Evolutionary conservation across 108 stramenopile species (phyloP), one percentile per base, ranked within the genome.

Genomic region (Nitzschia sp.): DNA sequence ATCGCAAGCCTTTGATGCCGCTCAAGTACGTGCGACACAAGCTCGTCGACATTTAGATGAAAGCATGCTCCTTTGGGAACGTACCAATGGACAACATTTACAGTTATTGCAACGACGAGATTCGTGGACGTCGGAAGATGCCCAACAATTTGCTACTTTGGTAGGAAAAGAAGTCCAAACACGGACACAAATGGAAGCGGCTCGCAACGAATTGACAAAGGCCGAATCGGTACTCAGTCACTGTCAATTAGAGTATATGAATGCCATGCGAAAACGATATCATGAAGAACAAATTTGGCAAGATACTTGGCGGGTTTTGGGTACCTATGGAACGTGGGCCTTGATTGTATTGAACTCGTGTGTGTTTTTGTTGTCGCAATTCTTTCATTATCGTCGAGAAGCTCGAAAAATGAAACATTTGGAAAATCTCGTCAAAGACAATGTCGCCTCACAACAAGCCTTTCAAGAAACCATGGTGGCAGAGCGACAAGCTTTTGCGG

Each of bases 221-320:
- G 31, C 68, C 30, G 86, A 87, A 77, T 29, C 42, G 23, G 28
- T 64, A 11, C 47, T 64, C 25, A 49, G 67, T 0, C 47, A 61
- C 18, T 53, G 35, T 15, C 81, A 82, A 67, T 31, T 65, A 29
- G 72, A 68, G 2, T 87, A 84, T 57, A 87, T 87, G 79, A 79
- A 84, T 48, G 68, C 66, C 54, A 63, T 87, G 65, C 51, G 86
- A 21, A 56, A 71, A 54, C 78, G 86, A 25, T 87, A 87, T 67
- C 86, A 87, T 34, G 86, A 87, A 72, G 86, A 87, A 51, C 83
- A 87, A 57, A 68, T 87, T 25, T 87, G 86, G 86, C 83, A 82
- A 68, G 86, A 87, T 49, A 75, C 80, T 58, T 87, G 86, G 86
- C 54, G 86, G 4, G 60, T 87, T 3, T 57, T 82, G 42, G 78